Base-by-base conservation (phyloP, 805 yeast genomes). In the Zygotorulaspora florentina region DNA sequence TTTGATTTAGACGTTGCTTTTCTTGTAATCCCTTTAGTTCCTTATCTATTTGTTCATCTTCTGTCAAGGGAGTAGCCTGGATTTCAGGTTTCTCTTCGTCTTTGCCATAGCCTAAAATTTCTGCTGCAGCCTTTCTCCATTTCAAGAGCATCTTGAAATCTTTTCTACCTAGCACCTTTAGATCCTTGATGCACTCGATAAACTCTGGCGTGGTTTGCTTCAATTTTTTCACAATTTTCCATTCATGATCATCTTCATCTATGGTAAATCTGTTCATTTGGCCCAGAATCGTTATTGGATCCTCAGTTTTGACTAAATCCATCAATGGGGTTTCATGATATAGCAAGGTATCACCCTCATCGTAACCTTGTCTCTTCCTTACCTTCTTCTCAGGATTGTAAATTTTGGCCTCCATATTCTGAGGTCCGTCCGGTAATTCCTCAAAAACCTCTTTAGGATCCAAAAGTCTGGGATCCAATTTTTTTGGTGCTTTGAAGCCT, bases 401-500 rank as follows among this genome's bases (percentile, higher is more conserved):
- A 35, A 93, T 85, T 64, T 90, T 90, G 13, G 96, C 88, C 69
- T 93, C 96, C 64, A 83, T 85, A 64, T 87, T 86, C 29, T 76
- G 83, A 13, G 80, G 80, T 8, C 82, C 83, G 43, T 76, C 87
- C 13, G 81, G 82, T 46, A 93, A 70, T 65, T 93, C 99, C 69
- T 91, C 98, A 61, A 93, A 93, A 16, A 93, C 98, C 62, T 86
- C 89, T 61, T 79, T 86, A 12, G 98, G 87, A 65, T 93, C 99
- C 50, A 93, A 72, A 46, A 93, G 73, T 59, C 95, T 79, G 40
- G 97, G 96, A 69, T 93, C 99, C 51, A 93, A 67, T 64, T 85
- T 88, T 66, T 90, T 87, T 40, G 99, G 99, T 11, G 98, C 96
- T 66, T 90, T 91, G 73, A 86, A 93, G 10, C 95, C 95, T 65